Conservation (phyloP, 1,139 yeast species). For the Hansenula sp. region DNA sequence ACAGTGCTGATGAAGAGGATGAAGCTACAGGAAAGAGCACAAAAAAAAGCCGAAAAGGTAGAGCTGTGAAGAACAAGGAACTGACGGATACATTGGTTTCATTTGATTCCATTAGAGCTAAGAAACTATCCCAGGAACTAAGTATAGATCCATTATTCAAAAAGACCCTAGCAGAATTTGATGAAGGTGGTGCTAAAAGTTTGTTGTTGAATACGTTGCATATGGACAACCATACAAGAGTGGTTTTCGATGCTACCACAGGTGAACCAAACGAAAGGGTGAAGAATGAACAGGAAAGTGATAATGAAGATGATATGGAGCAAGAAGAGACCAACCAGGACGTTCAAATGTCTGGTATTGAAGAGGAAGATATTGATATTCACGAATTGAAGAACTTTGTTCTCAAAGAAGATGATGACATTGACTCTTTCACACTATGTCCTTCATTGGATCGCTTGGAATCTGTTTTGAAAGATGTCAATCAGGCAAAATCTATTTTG, state of each 20-base stretch:
- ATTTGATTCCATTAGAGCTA: constrained; percentile 60
- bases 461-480: constrained; percentile 53
- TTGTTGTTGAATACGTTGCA: constrained; percentile 64
- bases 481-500: constrained; percentile 15
- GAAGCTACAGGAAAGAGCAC: constrained; percentile 30
- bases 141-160: constrained; percentile 86
- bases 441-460: constrained; percentile 60
- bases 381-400: constrained; percentile 27
- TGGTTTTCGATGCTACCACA: constrained; percentile 33
- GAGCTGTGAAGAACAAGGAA: constrained; percentile 36
- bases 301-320: constrained; percentile 16
- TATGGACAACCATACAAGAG: constrained; percentile 26
- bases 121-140: constrained; percentile 72
- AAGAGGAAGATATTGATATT: constrained; percentile 22
- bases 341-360: constrained; percentile 20
- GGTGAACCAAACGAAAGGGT: constrained; percentile 27
- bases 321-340: constrained; percentile 13
- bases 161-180: constrained; percentile 87
- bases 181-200: constrained; percentile 93
- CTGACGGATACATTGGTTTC: constrained; percentile 46
- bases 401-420: constrained; percentile 29
- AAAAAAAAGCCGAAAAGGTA: constrained; percentile 21
- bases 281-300: constrained; percentile 12
- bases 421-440: constrained; percentile 47
- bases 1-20: constrained; percentile 32